Base-by-base conservation (phyloP, 495 filamentous ascomycete species). In the Penicillium manginii region DNA sequence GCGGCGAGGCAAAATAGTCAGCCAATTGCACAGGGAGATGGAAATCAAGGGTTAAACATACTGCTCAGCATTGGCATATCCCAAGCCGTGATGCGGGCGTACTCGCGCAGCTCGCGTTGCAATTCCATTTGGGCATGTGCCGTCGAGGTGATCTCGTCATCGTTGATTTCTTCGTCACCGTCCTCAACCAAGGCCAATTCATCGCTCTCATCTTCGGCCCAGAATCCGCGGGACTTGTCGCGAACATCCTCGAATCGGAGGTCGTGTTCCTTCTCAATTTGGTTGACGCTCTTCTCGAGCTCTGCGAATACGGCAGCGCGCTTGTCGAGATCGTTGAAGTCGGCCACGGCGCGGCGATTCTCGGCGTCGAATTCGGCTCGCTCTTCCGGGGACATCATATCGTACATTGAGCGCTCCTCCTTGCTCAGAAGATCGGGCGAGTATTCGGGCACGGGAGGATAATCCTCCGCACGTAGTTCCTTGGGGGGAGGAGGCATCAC, bases 31-130 rank as follows among this genome's bases (percentile, higher is more conserved):
- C 29, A 42, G 6, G 26, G 21, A n/a, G 19, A 6, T 19, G 22
- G 51, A 50, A 19, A n/a, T 17, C 19, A 31, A 39, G 40, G 10
- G 50, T 43, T 51, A 26, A 48, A 73, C 88, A 67, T 86, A 97
- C 91, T 88, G 66, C 87, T 85, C 52, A 98, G 79, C 60, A 93
- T 75, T 18, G 94, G 94, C 92, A 98, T 91, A 75, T 98, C 94
- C 92, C 96, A 99, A 33, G 93, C 92, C 42, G 88, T 83, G 61
- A 96, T 82, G 50, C 94, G 83, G 22, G 90, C 86, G 68, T 96
- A 97, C 61, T 96, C 88, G 79, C 94, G 81, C 61, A 91, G 81
- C 71, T 99, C 94, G 33, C 94, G 83, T 65, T 93, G 91, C 68
- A 92, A 83, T 67, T 97, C 92, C 55, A 99, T 74, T 74, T 98